phyloP scores from a whole-genome alignment of 768 basidiomycete genomes.

The Bullera alba region DNA sequence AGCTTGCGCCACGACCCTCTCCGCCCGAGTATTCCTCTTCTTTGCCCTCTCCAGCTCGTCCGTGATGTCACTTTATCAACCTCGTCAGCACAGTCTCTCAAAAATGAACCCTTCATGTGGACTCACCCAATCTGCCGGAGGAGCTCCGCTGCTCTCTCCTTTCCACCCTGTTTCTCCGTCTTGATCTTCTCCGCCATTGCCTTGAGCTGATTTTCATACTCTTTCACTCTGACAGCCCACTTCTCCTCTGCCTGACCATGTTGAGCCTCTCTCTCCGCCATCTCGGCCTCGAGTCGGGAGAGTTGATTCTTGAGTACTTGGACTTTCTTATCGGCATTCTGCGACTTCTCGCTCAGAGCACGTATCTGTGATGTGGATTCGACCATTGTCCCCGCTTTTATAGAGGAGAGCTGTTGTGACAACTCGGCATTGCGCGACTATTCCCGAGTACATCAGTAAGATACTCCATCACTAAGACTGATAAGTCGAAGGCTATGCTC shows the following conservation, averaged over 20 bases:
- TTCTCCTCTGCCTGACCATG: slow-evolving; percentile 67
- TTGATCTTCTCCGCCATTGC: slow-evolving; percentile 87
- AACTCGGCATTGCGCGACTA: slow-evolving; percentile 71
- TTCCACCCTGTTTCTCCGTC: slow-evolving; percentile 85
- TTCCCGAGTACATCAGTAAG: too few species aligned
- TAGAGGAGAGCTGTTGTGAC: slow-evolving; percentile 58
- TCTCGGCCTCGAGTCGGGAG: slow-evolving; percentile 72
- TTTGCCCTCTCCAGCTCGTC: slow-evolving; percentile 69
- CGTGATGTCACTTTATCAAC: too few species aligned
- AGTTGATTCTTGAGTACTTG: slow-evolving; percentile 78
- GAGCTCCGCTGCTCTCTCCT: slow-evolving; percentile 55
- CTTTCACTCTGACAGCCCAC: slow-evolving; percentile 92
- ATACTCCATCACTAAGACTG: slow-evolving; percentile 1
- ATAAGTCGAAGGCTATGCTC: slow-evolving; percentile 8
- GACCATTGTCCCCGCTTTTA: slow-evolving; percentile 58
- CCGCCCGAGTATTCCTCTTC: slow-evolving; percentile 53
- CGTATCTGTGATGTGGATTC: slow-evolving; percentile 50
- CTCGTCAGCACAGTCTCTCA: not conserved
- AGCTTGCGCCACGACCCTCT: slow-evolving; percentile 36
- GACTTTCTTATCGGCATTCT: slow-evolving; percentile 81
- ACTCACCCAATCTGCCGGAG: slow-evolving; percentile 43
- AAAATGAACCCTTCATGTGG: not conserved
- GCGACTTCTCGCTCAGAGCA: slow-evolving; percentile 63
- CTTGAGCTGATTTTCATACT: slow-evolving; percentile 74
- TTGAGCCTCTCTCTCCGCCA: slow-evolving; percentile 66